Evolutionary conservation across 2,329 filamentous ascomycete species (phyloP), one percentile per base, ranked within the genome.

Genomic region (Paecilomyces sp.): DNA sequence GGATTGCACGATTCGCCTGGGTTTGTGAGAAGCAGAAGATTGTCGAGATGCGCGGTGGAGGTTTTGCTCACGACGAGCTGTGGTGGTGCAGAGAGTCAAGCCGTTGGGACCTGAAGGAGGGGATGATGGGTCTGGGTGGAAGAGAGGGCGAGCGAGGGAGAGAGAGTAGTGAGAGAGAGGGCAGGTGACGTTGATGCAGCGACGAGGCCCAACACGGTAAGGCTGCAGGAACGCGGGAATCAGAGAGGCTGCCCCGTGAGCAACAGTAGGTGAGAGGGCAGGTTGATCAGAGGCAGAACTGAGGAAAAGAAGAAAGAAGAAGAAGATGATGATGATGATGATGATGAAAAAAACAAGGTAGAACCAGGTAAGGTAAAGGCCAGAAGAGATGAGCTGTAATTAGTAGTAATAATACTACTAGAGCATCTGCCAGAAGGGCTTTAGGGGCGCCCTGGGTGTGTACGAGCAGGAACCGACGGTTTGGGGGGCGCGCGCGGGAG

Each of bases 131-230:
- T 53, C 28, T n/a, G 54, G 47, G 54, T 54, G 30, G 51, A 50
- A 58, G 57, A 58, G 52, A 61, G 55, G 34, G 59, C 63, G 61
- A 55, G 31, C 60, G 59, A 62, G 58, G 62, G 58, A 28, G 25
- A 28, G 25, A 28, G 25, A 4, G 25, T 28, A 22, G 25, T 4
- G 25, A 28, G 25, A 28, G 25, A 58, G 62, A 60, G 66, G 66
- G 67, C 63, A 68, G 65, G 64, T 70, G 68, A 69, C 67, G 68
- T 70, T 70, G 68, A 68, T 70, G 66, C 66, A 69, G 66, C 67
- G 68, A 69, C 63, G 65, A 66, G 68, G 64, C 66, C 66, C 65
- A 67, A 68, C 63, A 69, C 66, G 68, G 65, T 65, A 67, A 65
- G 62, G 63, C 66, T 67, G 67, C 65, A 69, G 67, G 67, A 68